Base-by-base conservation (phyloP, 2,329 filamentous ascomycete species). In the Fusarium nygamai region DNA sequence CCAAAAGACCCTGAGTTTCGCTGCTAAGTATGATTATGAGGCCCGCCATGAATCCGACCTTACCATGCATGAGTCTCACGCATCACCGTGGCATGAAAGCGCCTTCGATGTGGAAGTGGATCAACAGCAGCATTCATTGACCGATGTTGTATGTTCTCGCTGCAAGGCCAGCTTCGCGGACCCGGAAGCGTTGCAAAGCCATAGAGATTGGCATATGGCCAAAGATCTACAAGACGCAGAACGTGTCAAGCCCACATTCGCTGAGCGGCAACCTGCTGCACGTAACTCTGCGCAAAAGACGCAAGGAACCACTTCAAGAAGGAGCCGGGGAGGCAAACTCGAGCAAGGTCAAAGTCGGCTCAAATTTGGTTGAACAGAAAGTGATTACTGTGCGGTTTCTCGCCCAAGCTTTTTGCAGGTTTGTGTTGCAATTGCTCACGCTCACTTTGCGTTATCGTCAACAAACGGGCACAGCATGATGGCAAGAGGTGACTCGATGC, bases 191-290 rank as follows among this genome's bases (percentile, higher is more conserved):
- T 80, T 91, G 53, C 88, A 91, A 74, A 95, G 93, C 83, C 96
- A 99, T 81, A 87, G 92, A 61, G 96, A 99, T 82, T 98, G 95
- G 92, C 96, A 99, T 83, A 92, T 98, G 83, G 96, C 96, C 51
- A 94, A 93, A 83, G 93, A 96, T 76, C 87, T 99, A 36, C 92
- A 95, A 73, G 88, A 91, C 6, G 82, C 87, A 65, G 88, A 92
- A 84, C 87, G 87, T 86, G 86, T 83, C 82, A 85, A 75, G 67
- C 78, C 81, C 69, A 78, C 82, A 85, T 85, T 87, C 81, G 86
- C 80, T 74, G 82, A 82, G 61, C 81, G 80, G 67, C 71, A 78
- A 73, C 72, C 76, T 71, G 66, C 80, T 75, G 80, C 78, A 71
- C 80, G 78, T 78, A 83, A 69, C 75, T 65, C 75, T 41, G 64